Base-by-base conservation (phyloP, 1,284 basidiomycete genomes). In the Sporisorium iseilematis-ciliati region DNA sequence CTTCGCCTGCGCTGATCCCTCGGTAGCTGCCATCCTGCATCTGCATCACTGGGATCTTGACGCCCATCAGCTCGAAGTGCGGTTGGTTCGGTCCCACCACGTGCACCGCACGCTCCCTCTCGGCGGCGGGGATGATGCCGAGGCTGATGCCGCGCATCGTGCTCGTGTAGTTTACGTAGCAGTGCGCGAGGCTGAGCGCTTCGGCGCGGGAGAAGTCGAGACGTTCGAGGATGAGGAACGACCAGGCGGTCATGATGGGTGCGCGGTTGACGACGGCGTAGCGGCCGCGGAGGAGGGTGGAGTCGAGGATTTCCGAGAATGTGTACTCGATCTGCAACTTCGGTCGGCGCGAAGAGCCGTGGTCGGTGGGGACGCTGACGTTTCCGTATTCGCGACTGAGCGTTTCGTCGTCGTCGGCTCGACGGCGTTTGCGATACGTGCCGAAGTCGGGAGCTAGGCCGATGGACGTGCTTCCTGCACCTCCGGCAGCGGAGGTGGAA, bases 181-280 rank as follows among this genome's bases (percentile, higher is more conserved):
- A 93, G 52, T 92, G 92, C 2, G 93, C 93, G 62, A 96, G 92
- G 79, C 92, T 94, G 40, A 98, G 87, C 0, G 96, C 92, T 86
- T 98, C 96, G 75, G 92, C 90, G 55, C 91, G 88, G 57, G 90
- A 89, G 84, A 98, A 98, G 2, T 93, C 93, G 65, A 96, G 88
- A 29, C 90, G 88, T 79, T 95, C 92, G 7, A 93, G 91, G 18
- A 97, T 91, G 40, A 94, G 87, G 60, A 90, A 92, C 0, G 93
- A 90, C 95, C 95, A 98, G 1, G 92, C 93, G 52, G 92, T 94
- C 92, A 97, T 93, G 58, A 97, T 88, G 0, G 96, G 95, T 1
- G 95, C 95, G 21, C 95, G 91, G 85, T 98, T 98, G 56, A 93
- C 89, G 10, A 94, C 88, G 26, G 90, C 88, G 11, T 86, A 89